Percentiles rank a stretch among this genome's conserved stretches.
These are phyloP conservation scores for Elongisporangium prolatum DNA, from an alignment of 352 stramenopile genomes.

Conservation along the genomic window DNA sequence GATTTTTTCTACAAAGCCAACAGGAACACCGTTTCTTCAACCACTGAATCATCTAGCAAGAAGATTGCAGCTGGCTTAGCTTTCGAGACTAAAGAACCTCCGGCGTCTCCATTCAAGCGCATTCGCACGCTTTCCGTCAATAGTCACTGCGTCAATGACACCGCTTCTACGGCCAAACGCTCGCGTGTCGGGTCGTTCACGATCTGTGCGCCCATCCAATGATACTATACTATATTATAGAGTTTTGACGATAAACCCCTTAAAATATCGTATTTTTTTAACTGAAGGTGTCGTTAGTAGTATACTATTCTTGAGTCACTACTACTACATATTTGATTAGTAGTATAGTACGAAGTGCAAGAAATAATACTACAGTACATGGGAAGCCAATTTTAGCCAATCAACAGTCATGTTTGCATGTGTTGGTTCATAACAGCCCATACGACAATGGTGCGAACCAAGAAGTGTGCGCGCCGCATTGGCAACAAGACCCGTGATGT, in stretches of 20 bases:
- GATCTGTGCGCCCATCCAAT: slow-evolving; percentile 13
- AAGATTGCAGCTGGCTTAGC: background rate
- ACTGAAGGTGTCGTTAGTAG: no score
- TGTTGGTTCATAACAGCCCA: background rate
- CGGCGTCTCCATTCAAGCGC: slow-evolving; percentile 60
- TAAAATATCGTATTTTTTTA: background rate
- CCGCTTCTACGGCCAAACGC: slow-evolving; percentile 33
- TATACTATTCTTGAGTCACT: no score
- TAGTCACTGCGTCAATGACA: slow-evolving; percentile 41
- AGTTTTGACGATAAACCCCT: background rate
- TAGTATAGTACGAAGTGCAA: no score
- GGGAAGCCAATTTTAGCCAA: background rate
- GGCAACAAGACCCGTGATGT: background rate
- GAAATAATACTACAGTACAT: no score
- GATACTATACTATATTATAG: background rate
- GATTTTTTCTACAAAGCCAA: slow-evolving; percentile 85
- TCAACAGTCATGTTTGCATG: background rate
- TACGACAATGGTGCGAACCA: background rate
- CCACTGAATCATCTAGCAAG: slow-evolving; percentile 10
- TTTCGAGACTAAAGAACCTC: slow-evolving; percentile 24
- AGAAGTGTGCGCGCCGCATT: background rate
- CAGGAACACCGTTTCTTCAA: slow-evolving; percentile 22
- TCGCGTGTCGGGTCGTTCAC: slow-evolving; percentile 64
- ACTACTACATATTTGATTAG: no score
- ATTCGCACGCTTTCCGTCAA: slow-evolving; percentile 71